Conservation (phyloP, 2,329 filamentous ascomycete genomes). For the Geosmithia putterillii region DNA sequence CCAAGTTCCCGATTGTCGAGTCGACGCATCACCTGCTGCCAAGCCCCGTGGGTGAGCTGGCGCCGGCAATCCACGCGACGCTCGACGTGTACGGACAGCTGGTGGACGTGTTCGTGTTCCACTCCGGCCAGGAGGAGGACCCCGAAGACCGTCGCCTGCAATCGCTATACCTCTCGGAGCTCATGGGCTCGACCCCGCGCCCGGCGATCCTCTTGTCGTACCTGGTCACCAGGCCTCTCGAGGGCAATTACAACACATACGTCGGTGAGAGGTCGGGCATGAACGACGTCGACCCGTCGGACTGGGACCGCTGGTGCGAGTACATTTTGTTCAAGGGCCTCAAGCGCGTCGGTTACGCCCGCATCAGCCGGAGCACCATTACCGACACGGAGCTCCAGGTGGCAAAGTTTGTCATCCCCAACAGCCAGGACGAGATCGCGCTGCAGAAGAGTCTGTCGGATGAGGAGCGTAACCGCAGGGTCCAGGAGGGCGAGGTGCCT, state of each 20-base stretch:
- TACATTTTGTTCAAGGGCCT: slow-evolving; percentile 94
- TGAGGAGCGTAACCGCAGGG: slow-evolving; percentile 43
- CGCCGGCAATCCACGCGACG: slow-evolving; percentile 93
- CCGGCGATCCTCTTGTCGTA: slow-evolving; percentile 83
- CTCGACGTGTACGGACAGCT: slow-evolving; percentile 82
- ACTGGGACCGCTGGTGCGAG: slow-evolving; percentile 98
- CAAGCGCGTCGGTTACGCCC: slow-evolving; percentile 75
- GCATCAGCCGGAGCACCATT: slow-evolving; percentile 79
- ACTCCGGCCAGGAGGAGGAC: slow-evolving; percentile 96
- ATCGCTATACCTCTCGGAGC: slow-evolving; percentile 68
- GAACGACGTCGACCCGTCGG: slow-evolving; percentile 83
- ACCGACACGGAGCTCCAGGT: slow-evolving; percentile 97
- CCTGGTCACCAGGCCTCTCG: slow-evolving; percentile 75
- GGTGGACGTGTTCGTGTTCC: slow-evolving; percentile 94
- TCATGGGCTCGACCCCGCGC: slow-evolving; percentile 74
- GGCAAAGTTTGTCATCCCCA: slow-evolving; percentile 81
- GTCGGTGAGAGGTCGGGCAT: slow-evolving; percentile 80
- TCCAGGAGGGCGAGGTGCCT: slow-evolving; percentile 63
- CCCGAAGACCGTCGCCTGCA: slow-evolving; percentile 82
- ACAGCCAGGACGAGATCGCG: slow-evolving; percentile 41
- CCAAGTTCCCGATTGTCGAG: slow-evolving; percentile 95
- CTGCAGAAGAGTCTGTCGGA: slow-evolving; percentile 24
- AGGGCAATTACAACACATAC: slow-evolving; percentile 96
- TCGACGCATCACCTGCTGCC: slow-evolving; percentile 92
- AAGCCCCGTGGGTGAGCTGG: slow-evolving; percentile 85